Evolutionary conservation across 2,329 filamentous ascomycete species (phyloP), one percentile per base, ranked within the genome.

Genomic region (Diaporthe sp.): DNA sequence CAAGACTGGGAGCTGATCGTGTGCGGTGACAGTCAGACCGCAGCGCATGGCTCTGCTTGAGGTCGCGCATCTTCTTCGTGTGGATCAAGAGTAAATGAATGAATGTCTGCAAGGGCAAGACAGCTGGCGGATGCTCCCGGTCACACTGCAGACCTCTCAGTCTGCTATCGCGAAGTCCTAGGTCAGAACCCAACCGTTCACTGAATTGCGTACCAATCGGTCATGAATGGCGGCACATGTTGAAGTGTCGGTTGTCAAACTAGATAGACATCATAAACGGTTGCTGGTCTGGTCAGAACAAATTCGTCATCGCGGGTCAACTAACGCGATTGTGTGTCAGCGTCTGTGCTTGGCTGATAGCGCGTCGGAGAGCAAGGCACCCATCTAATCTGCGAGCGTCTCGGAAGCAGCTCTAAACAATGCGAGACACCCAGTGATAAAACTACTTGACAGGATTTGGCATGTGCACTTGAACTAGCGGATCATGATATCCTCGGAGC

Each of bases 31-130:
- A 25, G 63, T 30, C 22, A 53, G 32, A 39, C 30, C 22, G 63
- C 44, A 27, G 44, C 39, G 44, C 42, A n/a, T n/a, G 63, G 22
- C 44, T n/a, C 4, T 17, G 42, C 44, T 35, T 19, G 61, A 51
- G 47, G 63, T 51, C 63, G 25, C 47, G 32, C 63, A 68, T 68
- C 47, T 68, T 53, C n/a, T 51, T 53, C 19, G 42, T 39, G 32
- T 39, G 63, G 32, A 37, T 17, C 32, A 39, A 25, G 39, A 4
- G 32, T 30, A 22, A 22, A 39, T 51, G 59, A 27, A 35, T 30
- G 25, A 42, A 42, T 30, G 59, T 32, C 3, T 44, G 22, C 32
- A 13, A 27, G 22, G 44, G 7, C 63, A 15, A 37, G 63, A 8
- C 30, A 66, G 63, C 32, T n/a, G 8, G 44, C 37, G 7, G 22